Evolutionary conservation across 495 filamentous ascomycete species (phyloP).

Genomic region (Staphylotrichum longicolle): DNA sequence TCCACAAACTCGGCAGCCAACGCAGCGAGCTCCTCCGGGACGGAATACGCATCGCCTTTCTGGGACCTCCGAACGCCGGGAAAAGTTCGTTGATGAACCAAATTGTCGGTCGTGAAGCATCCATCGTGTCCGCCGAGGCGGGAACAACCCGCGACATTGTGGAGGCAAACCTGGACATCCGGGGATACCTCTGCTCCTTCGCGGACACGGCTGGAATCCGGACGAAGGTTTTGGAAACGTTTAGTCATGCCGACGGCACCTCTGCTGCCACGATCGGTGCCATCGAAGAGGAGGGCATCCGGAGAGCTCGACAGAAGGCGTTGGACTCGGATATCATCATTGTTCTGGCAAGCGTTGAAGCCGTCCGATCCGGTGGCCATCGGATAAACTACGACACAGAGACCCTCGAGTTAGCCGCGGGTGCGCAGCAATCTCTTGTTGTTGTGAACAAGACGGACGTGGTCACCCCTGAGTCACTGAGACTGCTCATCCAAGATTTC

Average conservation of each 20-base stretch:
- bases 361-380: conserved; percentile 33
- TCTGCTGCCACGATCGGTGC: conserved; percentile 55
- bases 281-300: conserved; percentile 88
- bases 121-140: conserved; percentile 87
- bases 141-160: conserved; percentile 94
- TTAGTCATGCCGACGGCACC: background rate
- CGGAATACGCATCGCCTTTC: conserved; percentile 79
- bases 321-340: conserved; percentile 82
- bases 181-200: conserved; percentile 81
- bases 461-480: conserved; percentile 36
- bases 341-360: conserved; percentile 70
- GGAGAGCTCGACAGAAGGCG: conserved; percentile 76
- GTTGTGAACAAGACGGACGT: conserved; percentile 82
- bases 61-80: conserved; percentile 91
- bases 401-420: conserved; percentile 47
- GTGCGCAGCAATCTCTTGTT: conserved; percentile 62
- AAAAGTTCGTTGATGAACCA: conserved; percentile 92
- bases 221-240: conserved; percentile 27
- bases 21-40: conserved; percentile 81
- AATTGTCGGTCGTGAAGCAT: conserved; percentile 88
- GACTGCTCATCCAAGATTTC: conserved; percentile 34
- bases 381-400: conserved; percentile 48
- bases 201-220: conserved; percentile 91
- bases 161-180: conserved; percentile 86
- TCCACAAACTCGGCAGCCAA: conserved; percentile 72